These are phyloP conservation scores for Candida ovalis DNA, from an alignment of 805 yeast species.

Conservation along the genomic window DNA sequence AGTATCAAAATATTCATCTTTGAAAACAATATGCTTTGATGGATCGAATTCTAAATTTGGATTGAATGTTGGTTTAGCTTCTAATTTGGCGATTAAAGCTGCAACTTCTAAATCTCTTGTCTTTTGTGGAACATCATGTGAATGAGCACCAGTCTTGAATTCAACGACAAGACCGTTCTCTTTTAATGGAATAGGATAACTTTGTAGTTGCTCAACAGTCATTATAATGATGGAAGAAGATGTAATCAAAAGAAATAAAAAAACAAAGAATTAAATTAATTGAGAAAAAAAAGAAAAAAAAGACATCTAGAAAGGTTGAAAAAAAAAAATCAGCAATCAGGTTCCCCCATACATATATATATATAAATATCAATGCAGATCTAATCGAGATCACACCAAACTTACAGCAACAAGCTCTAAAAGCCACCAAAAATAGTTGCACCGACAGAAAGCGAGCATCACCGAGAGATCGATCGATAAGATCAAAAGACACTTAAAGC, in stretches of 20 bases:
- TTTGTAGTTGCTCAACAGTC: constrained; percentile 13
- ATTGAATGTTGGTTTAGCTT: constrained; percentile 25
- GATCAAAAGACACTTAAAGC: not conserved
- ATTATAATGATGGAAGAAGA: too few relatives aligned
- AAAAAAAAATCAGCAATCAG: too few relatives aligned
- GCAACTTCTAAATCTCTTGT: constrained; percentile 24
- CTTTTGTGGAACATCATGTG: constrained; percentile 21
- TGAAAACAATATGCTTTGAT: constrained; percentile 33
- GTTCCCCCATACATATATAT: too few relatives aligned
- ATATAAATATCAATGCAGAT: not conserved
- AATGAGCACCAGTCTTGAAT: constrained; percentile 14
- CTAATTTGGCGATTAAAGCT: constrained; percentile 14
- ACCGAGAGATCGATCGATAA: not conserved
- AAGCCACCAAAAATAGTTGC: not conserved
- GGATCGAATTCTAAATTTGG: constrained; percentile 35
- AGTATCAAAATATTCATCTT: constrained; percentile 32
- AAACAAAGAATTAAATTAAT: not conserved
- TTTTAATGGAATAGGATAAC: constrained; percentile 19
- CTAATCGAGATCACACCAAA: not conserved
- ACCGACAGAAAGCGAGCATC: not conserved
- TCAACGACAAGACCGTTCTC: constrained; percentile 18
- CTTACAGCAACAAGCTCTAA: not conserved
- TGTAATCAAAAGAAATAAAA: not conserved
- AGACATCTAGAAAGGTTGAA: not conserved
- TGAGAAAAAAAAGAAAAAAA: not conserved